A percentile compares a stretch with the other conserved stretches of the same genome.
Conservation (phyloP, 352 stramenopile species). For the Phytopythium chamaehyphon region DNA sequence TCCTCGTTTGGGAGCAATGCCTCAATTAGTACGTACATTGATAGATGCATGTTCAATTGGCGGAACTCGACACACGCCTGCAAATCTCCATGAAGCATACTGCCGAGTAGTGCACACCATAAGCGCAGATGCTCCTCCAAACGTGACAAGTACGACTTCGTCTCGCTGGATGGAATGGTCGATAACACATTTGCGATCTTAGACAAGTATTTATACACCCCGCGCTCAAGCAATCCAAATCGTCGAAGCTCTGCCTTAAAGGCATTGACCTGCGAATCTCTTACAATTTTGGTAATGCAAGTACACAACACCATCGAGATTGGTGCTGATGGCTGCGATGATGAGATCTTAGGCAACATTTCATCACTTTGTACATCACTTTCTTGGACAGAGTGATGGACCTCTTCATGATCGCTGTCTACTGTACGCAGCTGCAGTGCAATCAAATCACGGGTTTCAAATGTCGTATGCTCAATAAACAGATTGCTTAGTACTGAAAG, state of each 20-base stretch:
- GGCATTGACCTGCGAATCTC: constrained; percentile 21
- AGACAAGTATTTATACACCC: constrained; percentile 45
- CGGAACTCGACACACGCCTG: constrained; percentile 47
- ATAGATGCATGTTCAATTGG: constrained; percentile 46
- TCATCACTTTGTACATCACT: background rate
- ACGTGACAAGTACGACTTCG: constrained; percentile 16
- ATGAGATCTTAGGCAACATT: no score
- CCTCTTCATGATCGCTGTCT: no score
- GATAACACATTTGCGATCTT: constrained; percentile 43
- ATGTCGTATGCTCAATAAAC: constrained; percentile 42
- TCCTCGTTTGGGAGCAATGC: constrained; percentile 22
- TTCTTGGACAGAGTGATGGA: background rate
- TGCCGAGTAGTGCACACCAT: constrained; percentile 33
- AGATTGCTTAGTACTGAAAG: constrained; percentile 60
- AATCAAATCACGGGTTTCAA: constrained; percentile 18
- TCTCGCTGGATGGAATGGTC: constrained; percentile 9
- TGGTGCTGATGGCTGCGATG: constrained; percentile 8
- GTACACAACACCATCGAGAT: constrained; percentile 42
- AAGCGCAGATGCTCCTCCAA: constrained; percentile 34
- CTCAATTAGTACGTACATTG: constrained; percentile 52
- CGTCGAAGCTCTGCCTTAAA: constrained; percentile 49
- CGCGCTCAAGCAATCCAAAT: constrained; percentile 62
- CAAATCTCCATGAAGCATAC: constrained; percentile 53
- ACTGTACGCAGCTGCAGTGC: background rate
- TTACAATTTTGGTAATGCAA: constrained; percentile 62